Evolutionary conservation across 179 eudicot genomes (phyloP), one percentile per base, ranked within the genome.

Genomic region (Corrigiola litoralis): DNA sequence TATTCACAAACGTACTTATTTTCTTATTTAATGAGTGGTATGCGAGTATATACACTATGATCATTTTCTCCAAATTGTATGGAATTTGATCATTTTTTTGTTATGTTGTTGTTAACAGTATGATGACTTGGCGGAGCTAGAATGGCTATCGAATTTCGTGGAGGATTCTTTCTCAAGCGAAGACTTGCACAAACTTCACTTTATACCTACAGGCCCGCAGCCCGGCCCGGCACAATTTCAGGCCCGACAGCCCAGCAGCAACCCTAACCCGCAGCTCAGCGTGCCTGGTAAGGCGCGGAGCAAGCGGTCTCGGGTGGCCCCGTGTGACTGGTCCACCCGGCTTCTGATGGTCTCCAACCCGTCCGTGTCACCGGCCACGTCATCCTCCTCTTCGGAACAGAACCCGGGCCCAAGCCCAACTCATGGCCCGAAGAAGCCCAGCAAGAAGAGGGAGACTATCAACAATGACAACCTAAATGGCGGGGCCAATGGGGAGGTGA

Each of bases 71-170:
- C 49, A 31, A 63, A 33, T 18, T 48, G 67, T 4, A 41, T 36
- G 28, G 49, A 49, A 44, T 66, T 40, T 52, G 58, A 48, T 56
- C 12, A 2, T 29, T 38, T 27, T 14, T 7, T 13, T 45, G 2
- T 44, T 66, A 27, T 21, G 34, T 58, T 36, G 38, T 5, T n/a
- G 37, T 46, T 62, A 4, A 71, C 95, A 95, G 99, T 88, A 79
- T 59, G 99, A 91, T 51, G 96, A 94, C 61, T 63, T 86, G 84
- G 99, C 97, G 29, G 99, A 95, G 76, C 81, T 95, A 18, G 99
- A 95, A 84, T 95, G 99, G 97, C 90, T 95, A 6, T 95, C 99
- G 65, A 91, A 84, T 79, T 88, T 95, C 77, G 95, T 82, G 70
- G 99, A 95, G 62, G 99, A 94, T 69, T 90, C 99, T 5, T 90